Evolutionary conservation across 768 basidiomycete species (phyloP).

Genomic region (Boletellus sp.): DNA sequence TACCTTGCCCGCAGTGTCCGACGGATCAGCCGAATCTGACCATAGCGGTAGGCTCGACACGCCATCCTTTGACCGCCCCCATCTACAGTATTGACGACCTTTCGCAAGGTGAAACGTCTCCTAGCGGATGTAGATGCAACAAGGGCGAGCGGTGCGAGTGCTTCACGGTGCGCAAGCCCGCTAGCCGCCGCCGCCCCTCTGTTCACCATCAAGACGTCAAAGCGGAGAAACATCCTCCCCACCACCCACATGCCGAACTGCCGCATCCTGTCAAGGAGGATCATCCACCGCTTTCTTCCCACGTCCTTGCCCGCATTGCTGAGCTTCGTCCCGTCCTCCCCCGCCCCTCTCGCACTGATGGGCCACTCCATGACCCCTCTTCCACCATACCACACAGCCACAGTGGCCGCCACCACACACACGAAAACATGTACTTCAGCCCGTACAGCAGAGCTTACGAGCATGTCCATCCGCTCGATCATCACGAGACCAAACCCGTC

Average conservation of each 20-base stretch:
- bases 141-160: slow-evolving; percentile 53
- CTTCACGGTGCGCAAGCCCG: slow-evolving; percentile 46
- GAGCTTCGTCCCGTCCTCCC: slow-evolving; percentile 71
- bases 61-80: slow-evolving; percentile 38
- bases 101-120: slow-evolving; percentile 42
- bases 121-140: slow-evolving; percentile 46
- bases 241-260: slow-evolving; percentile 17
- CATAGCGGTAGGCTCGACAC: slow-evolving; percentile 59
- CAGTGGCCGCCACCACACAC: slow-evolving; percentile 42
- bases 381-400: slow-evolving; percentile 41
- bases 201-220: slow-evolving; percentile 29
- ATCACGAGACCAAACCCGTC: slow-evolving; percentile 23
- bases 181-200: slow-evolving; percentile 34
- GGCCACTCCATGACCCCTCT: slow-evolving; percentile 48
- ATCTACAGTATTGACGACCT: slow-evolving; percentile 46
- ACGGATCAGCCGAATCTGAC: slow-evolving; percentile 59
- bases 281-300: slow-evolving; percentile 35
- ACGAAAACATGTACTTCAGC: slow-evolving; percentile 52
- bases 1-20: slow-evolving; percentile 36
- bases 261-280: slow-evolving; percentile 7
- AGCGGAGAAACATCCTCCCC: slow-evolving; percentile 22
- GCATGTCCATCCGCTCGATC: slow-evolving; percentile 37
- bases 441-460: slow-evolving; percentile 72
- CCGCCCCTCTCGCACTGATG: slow-evolving; percentile 42
- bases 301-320: slow-evolving; percentile 58